Evolutionary conservation across 2,329 filamentous ascomycete genomes (phyloP), one percentile per base, ranked within the genome.

Genomic region (Endoconidiophora polonica): DNA sequence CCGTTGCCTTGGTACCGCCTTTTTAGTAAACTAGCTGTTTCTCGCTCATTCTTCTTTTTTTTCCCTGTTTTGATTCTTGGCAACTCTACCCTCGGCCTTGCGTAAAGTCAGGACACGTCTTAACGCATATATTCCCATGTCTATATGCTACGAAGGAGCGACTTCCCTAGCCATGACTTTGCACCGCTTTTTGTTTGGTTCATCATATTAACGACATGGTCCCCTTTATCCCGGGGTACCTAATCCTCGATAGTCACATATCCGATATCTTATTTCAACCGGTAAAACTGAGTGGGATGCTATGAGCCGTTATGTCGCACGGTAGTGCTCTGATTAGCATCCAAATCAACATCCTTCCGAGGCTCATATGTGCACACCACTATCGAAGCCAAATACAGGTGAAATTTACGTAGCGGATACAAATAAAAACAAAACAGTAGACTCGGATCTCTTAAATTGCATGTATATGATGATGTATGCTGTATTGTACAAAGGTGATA

Each of bases 271-370:
- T 37, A 61, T 80, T 52, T 79, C 76, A 7, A 79, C 72, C 3
- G 77, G 77, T 48, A 80, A 77, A 64, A 77, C 75, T 23, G 72
- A 81, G 59, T 81, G 77, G 76, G 74, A 81, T 57, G 68, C 61
- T 48, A 78, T 79, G 71, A 74, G 72, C 62, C 65, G 71, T 56
- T 74, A 73, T 63, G 71, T 76, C 59, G 63, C 65, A 52, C 68
- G 70, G 40, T 58, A 38, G 43, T 20, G 43, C 26, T 33, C 26
- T 33, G 26, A 33, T 33, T 6, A 33, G 26, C 12, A 33, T 33
- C 7, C 26, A 33, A 33, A 33, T 33, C 2, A 33, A 33, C 12
- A 33, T 10, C 12, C 5, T 33, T 1, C 7, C 1, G 26, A 33
- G 12, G 26, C 26, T 33, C 26, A 10, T 9, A 6, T 10, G 26